Evolutionary conservation across 257 asterid genomes (phyloP).

Genomic region (Voacanga thouarsii): DNA sequence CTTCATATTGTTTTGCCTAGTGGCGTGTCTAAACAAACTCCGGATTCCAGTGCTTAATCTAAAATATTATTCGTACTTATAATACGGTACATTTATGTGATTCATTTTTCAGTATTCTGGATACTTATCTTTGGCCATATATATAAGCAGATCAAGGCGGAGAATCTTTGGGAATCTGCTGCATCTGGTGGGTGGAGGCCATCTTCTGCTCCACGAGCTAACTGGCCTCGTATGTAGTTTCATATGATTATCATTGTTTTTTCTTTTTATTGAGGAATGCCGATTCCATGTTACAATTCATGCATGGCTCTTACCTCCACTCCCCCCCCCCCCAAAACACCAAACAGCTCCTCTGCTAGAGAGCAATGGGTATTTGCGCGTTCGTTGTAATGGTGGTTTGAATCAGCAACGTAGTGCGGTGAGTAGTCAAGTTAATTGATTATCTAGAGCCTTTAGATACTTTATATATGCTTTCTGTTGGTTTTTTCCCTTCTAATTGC

Average conservation of each 20-base stretch:
- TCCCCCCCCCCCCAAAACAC: not conserved
- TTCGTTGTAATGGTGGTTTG: slow-evolving; percentile 98
- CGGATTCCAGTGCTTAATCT: no score
- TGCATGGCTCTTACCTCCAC: not conserved
- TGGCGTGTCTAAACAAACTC: not conserved
- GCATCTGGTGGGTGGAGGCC: slow-evolving; percentile 92
- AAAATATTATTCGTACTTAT: not conserved
- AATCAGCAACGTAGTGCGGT: slow-evolving; percentile 99
- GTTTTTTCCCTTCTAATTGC: not conserved
- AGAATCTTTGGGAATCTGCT: slow-evolving; percentile 78
- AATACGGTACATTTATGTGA: not conserved
- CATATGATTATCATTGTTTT: not conserved
- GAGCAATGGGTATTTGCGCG: slow-evolving; percentile 90
- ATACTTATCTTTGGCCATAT: slow-evolving; percentile 22
- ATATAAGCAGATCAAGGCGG: slow-evolving; percentile 58
- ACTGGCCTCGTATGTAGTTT: slow-evolving; percentile 82
- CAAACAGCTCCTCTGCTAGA: slow-evolving; percentile 72
- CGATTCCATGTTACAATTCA: not conserved
- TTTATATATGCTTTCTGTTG: not conserved
- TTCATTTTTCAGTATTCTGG: not conserved
- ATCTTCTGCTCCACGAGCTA: slow-evolving; percentile 89
- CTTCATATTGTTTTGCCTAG: not conserved
- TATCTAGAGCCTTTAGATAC: not conserved
- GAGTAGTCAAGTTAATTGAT: slow-evolving; percentile 8
- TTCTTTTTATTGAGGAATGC: not conserved